Conservation (phyloP, 2,329 filamentous ascomycete species). For the Xylariaceae sp. region DNA sequence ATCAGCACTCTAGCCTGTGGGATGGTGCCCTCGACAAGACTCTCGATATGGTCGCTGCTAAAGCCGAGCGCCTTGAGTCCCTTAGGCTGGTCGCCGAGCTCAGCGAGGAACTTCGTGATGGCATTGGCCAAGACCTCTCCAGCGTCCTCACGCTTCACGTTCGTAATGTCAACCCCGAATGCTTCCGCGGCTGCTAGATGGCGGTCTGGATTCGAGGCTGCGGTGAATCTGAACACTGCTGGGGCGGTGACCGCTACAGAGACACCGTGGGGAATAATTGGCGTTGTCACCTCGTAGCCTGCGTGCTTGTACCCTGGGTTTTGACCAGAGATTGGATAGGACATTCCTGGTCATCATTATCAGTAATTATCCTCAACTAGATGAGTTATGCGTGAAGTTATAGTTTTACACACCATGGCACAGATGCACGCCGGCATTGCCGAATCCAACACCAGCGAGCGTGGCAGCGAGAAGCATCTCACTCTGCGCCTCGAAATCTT, state of each 20-base stretch:
- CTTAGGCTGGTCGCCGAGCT: constrained; percentile 86
- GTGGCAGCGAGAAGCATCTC: constrained; percentile 97
- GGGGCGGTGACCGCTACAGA: constrained; percentile 93
- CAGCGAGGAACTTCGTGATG: constrained; percentile 77
- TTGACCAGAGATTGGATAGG: constrained; percentile 94
- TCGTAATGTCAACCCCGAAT: constrained; percentile 87
- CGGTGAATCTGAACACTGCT: constrained; percentile 93
- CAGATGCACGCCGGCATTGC: constrained; percentile 93
- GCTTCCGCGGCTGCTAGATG: constrained; percentile 88
- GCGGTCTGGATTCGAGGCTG: constrained; percentile 86
- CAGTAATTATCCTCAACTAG: neutral
- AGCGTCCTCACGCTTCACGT: constrained; percentile 86
- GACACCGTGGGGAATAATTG: constrained; percentile 95
- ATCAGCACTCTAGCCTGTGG: constrained; percentile 90
- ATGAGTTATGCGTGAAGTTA: constrained; percentile 1
- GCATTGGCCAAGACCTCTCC: constrained; percentile 89
- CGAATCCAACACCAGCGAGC: constrained; percentile 92
- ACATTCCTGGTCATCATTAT: constrained; percentile 71
- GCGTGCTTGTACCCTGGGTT: constrained; percentile 89
- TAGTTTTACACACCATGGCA: constrained; percentile 57
- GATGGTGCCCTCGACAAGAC: constrained; percentile 89
- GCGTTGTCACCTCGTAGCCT: constrained; percentile 78
- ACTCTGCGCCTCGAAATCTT: constrained; percentile 89
- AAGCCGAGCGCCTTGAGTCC: constrained; percentile 88
- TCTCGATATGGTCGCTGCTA: constrained; percentile 73